These are phyloP conservation scores for Sporothrix pallida DNA, from an alignment of 2,329 filamentous ascomycete genomes.

Conservation along the genomic window DNA sequence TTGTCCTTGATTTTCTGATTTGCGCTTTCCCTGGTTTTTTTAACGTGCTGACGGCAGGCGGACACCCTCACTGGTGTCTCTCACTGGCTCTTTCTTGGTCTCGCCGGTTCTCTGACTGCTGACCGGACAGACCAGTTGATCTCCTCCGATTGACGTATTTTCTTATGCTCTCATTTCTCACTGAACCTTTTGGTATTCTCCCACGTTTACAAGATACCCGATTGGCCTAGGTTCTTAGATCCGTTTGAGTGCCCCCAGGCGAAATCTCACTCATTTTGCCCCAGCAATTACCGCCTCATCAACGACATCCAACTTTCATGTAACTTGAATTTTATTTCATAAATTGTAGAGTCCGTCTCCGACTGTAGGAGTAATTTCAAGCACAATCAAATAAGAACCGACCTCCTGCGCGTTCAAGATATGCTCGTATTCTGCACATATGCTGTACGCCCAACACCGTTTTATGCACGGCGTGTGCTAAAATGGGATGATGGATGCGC, in stretches of 20 bases:
- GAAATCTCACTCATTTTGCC: neutral
- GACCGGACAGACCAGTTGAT: neutral
- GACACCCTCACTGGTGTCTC: neutral
- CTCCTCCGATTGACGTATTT: neutral
- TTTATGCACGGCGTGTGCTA: neutral
- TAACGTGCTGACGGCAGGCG: constrained; percentile 6
- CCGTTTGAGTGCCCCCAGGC: neutral
- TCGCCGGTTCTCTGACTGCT: no score
- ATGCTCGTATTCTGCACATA: neutral
- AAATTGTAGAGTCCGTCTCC: neutral
- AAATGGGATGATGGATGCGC: neutral
- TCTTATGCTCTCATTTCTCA: neutral
- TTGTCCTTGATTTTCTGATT: no score
- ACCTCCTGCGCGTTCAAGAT: neutral
- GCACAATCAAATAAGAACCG: neutral
- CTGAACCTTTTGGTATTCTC: neutral
- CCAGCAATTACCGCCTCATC: constrained; percentile 2
- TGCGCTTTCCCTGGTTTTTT: neutral
- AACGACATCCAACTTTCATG: neutral
- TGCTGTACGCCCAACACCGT: constrained; percentile 4
- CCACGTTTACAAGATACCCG: neutral
- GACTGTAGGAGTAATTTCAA: neutral
- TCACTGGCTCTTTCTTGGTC: no score
- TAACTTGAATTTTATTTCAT: neutral
- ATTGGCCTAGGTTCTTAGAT: neutral